phyloP scores from a whole-genome alignment of 1,284 basidiomycete genomes.

The Ganoderma leucocontextum region DNA sequence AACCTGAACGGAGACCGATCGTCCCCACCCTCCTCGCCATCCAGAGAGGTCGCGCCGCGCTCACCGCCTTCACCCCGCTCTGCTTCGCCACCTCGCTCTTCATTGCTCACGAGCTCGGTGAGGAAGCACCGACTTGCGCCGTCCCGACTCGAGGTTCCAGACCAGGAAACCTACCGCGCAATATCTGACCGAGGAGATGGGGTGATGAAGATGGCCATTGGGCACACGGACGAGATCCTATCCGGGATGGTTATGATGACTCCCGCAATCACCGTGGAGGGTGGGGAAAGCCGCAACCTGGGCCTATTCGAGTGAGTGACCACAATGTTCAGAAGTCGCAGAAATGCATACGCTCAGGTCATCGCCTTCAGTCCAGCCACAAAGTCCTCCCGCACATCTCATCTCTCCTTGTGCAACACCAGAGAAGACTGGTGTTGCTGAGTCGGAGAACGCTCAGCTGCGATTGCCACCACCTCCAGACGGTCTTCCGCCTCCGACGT shows the following conservation, averaged over 20 bases:
- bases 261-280: slow-evolving; percentile 27
- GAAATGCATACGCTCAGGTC: slow-evolving; percentile 28
- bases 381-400: slow-evolving; percentile 18
- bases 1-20: slow-evolving; percentile 31
- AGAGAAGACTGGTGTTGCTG: slow-evolving; percentile 27
- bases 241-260: slow-evolving; percentile 28
- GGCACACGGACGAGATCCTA: slow-evolving; percentile 21
- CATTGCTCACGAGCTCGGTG: slow-evolving; percentile 35
- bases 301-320: slow-evolving; percentile 8
- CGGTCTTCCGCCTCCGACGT: slow-evolving; percentile 34
- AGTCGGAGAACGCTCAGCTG: slow-evolving; percentile 35
- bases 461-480: slow-evolving; percentile 51
- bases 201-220: slow-evolving; percentile 22
- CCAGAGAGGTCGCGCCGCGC: slow-evolving; percentile 27
- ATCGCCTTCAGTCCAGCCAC: slow-evolving; percentile 19
- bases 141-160: slow-evolving; percentile 33
- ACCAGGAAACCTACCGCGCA: slow-evolving; percentile 25
- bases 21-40: slow-evolving; percentile 29
- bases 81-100: slow-evolving; percentile 39
- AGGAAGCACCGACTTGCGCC: slow-evolving; percentile 43
- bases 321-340: slow-evolving; percentile 6
- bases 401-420: slow-evolving; percentile 29
- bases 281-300: slow-evolving; percentile 4
- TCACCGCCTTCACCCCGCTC: slow-evolving; percentile 41
- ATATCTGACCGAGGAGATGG: slow-evolving; percentile 36